Evolutionary conservation across 2,329 filamentous ascomycete species (phyloP).

Genomic region (Fusarium hostae): DNA sequence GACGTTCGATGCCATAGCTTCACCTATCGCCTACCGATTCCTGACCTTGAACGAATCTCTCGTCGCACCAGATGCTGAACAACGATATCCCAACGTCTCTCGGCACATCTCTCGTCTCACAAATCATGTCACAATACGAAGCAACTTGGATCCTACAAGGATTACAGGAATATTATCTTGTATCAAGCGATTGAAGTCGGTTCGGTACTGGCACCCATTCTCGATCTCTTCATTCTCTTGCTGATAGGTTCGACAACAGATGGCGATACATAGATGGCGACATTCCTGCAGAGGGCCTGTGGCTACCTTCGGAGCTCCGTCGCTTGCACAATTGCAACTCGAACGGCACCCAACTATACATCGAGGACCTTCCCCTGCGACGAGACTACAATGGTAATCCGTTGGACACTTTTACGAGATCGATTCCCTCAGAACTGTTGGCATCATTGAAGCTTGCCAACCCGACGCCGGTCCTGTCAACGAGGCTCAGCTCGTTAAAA

Average conservation of each 20-base stretch:
- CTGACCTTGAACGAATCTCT: slow-evolving; percentile 53
- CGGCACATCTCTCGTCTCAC: slow-evolving; percentile 53
- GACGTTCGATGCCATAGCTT: slow-evolving; percentile 55
- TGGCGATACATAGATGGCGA: slow-evolving; percentile 53
- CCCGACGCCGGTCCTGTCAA: slow-evolving; percentile 55
- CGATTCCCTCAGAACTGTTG: slow-evolving; percentile 53
- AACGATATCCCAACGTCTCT: slow-evolving; percentile 48
- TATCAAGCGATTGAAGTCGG: slow-evolving; percentile 51
- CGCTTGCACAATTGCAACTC: slow-evolving; percentile 45
- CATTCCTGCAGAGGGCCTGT: slow-evolving; percentile 41
- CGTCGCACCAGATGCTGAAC: slow-evolving; percentile 49
- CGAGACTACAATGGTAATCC: slow-evolving; percentile 50
- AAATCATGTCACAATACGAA: slow-evolving; percentile 54
- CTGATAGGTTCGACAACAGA: slow-evolving; percentile 43
- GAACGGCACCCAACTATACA: slow-evolving; percentile 49
- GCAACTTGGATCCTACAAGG: slow-evolving; percentile 53
- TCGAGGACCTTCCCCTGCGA: slow-evolving; percentile 56
- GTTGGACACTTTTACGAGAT: slow-evolving; percentile 51
- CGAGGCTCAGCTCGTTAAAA: slow-evolving; percentile 56
- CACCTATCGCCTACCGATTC: slow-evolving; percentile 55
- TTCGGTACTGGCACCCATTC: slow-evolving; percentile 50
- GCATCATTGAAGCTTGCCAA: slow-evolving; percentile 55
- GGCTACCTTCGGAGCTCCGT: slow-evolving; percentile 55
- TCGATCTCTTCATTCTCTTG: background rate
- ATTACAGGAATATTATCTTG: slow-evolving; percentile 51